phyloP scores from a whole-genome alignment of 768 basidiomycete genomes.

The Auriculariales sp. region DNA sequence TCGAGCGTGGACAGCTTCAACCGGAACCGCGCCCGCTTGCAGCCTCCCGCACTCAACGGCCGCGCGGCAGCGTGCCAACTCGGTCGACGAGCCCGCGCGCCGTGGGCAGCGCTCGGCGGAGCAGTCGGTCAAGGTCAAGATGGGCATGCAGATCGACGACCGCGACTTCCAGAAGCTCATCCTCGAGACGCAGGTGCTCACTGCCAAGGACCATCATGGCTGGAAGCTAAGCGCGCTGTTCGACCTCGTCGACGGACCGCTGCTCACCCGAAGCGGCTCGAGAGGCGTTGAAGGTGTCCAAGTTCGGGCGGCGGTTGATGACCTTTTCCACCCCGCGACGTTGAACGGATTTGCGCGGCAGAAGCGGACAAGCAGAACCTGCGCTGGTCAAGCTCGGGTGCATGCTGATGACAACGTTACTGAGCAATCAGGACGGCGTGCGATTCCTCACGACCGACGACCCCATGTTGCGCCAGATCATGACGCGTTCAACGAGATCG shows the following conservation, averaged over 20 bases:
- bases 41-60: conserved; percentile 39
- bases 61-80: conserved; percentile 48
- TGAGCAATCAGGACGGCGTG: conserved; percentile 71
- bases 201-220: conserved; percentile 66
- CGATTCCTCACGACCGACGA: conserved; percentile 74
- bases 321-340: conserved; percentile 80
- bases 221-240: conserved; percentile 88
- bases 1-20: conserved; percentile 87
- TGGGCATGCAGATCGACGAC: conserved; percentile 93
- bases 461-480: conserved; percentile 68
- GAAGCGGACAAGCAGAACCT: conserved; percentile 57
- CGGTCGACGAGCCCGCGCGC: conserved; percentile 68
- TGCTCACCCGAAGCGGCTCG: conserved; percentile 80
- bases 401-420: conserved; percentile 64
- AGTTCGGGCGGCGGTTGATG: conserved; percentile 83
- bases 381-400: conserved; percentile 81
- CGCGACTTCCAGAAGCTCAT: conserved; percentile 73
- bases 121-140: conserved; percentile 65
- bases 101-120: conserved; percentile 85
- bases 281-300: conserved; percentile 87
- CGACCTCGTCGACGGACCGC: conserved; percentile 82
- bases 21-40: conserved; percentile 65
- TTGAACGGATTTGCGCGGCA: conserved; percentile 73
- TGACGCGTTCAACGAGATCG: conserved; percentile 80
- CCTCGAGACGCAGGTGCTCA: conserved; percentile 78